Evolutionary conservation across 2,329 filamentous ascomycete genomes (phyloP).

Genomic region (Drechmeria coniospora): DNA sequence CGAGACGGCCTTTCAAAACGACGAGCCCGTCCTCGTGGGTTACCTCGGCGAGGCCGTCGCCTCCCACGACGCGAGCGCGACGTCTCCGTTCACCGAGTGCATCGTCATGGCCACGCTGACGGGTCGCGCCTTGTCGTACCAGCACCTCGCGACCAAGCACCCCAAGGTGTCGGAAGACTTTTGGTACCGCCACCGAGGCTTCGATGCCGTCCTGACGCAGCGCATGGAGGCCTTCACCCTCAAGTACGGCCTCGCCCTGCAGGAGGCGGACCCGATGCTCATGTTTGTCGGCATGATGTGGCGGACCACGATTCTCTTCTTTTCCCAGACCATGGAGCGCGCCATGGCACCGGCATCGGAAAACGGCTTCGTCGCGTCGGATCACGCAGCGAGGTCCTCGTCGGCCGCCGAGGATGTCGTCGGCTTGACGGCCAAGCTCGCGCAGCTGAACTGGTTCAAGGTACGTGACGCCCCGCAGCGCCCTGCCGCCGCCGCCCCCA

Average conservation of each 20-base stretch:
- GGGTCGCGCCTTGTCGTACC: slow-evolving; percentile 1
- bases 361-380: background rate
- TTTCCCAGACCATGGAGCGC: background rate
- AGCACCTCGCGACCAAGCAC: background rate
- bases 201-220: background rate
- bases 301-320: background rate
- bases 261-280: slow-evolving; percentile 1
- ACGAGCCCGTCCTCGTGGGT: slow-evolving; percentile 8
- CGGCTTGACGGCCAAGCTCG: background rate
- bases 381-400: background rate
- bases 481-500: too few species aligned
- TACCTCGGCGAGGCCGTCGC: slow-evolving; percentile 17
- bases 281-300: slow-evolving; percentile 1
- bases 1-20: slow-evolving; percentile 19
- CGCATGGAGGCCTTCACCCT: slow-evolving; percentile 1
- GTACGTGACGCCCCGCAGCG: background rate
- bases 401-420: background rate
- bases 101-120: slow-evolving; percentile 15
- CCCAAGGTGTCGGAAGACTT: background rate
- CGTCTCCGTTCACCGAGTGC: slow-evolving; percentile 17
- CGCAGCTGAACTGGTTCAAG: slow-evolving; percentile 1
- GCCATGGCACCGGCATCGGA: background rate
- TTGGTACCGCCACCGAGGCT: background rate
- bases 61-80: slow-evolving; percentile 7
- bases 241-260: background rate